These are phyloP conservation scores for Globisporangium paddicum DNA, from an alignment of 352 stramenopile genomes.

Conservation along the genomic window DNA sequence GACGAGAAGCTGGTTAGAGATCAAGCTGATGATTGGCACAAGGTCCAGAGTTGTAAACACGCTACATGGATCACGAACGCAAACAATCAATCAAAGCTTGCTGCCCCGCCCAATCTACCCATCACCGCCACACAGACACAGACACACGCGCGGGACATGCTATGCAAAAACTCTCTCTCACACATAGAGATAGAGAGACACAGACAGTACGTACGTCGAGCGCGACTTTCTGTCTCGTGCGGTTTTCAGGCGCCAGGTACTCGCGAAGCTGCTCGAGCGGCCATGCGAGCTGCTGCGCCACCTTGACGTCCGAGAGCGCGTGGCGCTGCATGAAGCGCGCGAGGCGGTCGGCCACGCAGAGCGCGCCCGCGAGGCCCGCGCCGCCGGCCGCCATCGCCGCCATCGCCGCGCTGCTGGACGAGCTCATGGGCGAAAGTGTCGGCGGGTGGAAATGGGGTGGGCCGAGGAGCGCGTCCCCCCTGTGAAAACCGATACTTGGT, in stretches of 20 bases:
- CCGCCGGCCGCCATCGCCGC: conserved; percentile 11
- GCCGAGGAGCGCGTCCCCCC: conserved; percentile 1
- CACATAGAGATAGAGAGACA: conserved; percentile 3
- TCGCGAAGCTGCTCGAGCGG: conserved; percentile 35
- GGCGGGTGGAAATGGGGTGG: background rate
- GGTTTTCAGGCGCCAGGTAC: conserved; percentile 53
- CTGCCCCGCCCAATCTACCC: background rate
- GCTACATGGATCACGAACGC: background rate
- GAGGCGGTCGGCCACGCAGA: conserved; percentile 48
- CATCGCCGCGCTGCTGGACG: conserved; percentile 19
- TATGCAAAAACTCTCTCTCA: background rate
- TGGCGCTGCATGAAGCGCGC: conserved; percentile 60
- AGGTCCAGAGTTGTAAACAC: background rate
- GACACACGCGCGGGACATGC: background rate
- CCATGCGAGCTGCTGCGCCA: conserved; percentile 56
- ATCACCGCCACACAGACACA: background rate
- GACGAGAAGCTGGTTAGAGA: no score
- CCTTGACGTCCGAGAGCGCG: conserved; percentile 29
- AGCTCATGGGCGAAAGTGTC: conserved; percentile 8
- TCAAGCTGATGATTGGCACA: background rate
- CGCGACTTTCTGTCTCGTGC: conserved; percentile 25
- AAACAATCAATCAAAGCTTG: background rate
- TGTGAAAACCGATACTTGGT: background rate
- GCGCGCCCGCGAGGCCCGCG: conserved; percentile 10
- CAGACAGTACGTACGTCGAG: conserved; percentile 10